phyloP scores from a whole-genome alignment of 495 filamentous ascomycete species.

The Aspergillus heteromorphus region DNA sequence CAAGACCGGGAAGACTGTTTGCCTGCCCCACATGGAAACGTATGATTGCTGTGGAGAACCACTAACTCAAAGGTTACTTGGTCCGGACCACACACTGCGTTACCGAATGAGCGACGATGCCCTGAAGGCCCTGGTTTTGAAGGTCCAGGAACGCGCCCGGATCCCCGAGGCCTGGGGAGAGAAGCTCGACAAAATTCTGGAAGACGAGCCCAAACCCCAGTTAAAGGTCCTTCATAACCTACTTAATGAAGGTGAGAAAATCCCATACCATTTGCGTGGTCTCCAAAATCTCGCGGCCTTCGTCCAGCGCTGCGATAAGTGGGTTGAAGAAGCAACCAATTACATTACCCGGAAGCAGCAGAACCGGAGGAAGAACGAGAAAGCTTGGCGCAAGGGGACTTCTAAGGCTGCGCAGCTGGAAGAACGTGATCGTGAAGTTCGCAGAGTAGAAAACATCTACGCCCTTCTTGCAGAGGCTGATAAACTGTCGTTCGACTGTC shows the following conservation, averaged over 20 bases:
- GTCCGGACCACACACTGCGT: slow-evolving; percentile 59
- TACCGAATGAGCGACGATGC: slow-evolving; percentile 72
- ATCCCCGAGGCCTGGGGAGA: slow-evolving; percentile 87
- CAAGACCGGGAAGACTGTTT: slow-evolving; percentile 69
- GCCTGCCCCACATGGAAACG: slow-evolving; percentile 69
- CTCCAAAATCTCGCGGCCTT: slow-evolving; percentile 78
- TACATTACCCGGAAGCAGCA: slow-evolving; percentile 98
- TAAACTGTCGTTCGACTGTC: slow-evolving; percentile 87
- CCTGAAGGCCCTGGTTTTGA: slow-evolving; percentile 61
- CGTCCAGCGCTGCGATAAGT: slow-evolving; percentile 93
- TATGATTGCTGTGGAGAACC: slow-evolving; percentile 71
- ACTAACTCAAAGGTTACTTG: slow-evolving; percentile 54
- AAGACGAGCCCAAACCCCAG: slow-evolving; percentile 75
- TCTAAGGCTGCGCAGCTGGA: slow-evolving; percentile 77
- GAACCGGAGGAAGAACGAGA: slow-evolving; percentile 95
- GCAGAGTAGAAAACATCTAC: slow-evolving; percentile 85
- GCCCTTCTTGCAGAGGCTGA: slow-evolving; percentile 80
- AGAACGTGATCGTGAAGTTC: slow-evolving; percentile 81
- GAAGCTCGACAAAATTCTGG: slow-evolving; percentile 78
- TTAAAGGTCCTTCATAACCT: slow-evolving; percentile 81
- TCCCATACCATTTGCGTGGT: slow-evolving; percentile 85
- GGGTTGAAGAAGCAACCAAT: slow-evolving; percentile 95
- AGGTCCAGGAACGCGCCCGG: slow-evolving; percentile 77
- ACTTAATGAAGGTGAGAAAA: slow-evolving; percentile 92
- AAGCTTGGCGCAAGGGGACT: slow-evolving; percentile 76